Conservation (phyloP, 495 filamentous ascomycete species). For the Sordaria brevicollis region DNA sequence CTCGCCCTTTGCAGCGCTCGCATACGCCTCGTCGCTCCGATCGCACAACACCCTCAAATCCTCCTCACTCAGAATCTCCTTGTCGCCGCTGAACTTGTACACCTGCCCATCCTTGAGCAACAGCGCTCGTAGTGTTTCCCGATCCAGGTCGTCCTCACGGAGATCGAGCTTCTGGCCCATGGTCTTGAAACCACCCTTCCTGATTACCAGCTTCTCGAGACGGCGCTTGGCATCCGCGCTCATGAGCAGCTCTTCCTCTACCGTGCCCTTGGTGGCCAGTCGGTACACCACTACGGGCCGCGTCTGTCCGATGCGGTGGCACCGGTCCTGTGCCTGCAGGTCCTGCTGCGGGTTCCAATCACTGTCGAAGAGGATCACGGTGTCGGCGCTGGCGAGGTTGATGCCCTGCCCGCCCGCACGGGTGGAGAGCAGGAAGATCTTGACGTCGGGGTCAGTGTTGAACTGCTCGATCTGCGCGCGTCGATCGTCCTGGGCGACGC, state of each 20-base stretch:
- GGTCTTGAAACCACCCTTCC: constrained; percentile 67
- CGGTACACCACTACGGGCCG: constrained; percentile 90
- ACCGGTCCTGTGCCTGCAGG: constrained; percentile 89
- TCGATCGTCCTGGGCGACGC: constrained; percentile 72
- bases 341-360: constrained; percentile 99
- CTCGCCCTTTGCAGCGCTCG: constrained; percentile 61
- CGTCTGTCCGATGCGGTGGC: constrained; percentile 89
- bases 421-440: constrained; percentile 80
- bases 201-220: constrained; percentile 88
- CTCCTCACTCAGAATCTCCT: constrained; percentile 59
- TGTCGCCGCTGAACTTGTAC: constrained; percentile 43
- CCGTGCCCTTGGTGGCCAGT: constrained; percentile 83
- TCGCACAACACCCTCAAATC: constrained; percentile 77
- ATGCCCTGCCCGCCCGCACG: constrained; percentile 92
- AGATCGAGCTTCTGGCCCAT: constrained; percentile 49
- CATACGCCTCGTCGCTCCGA: constrained; percentile 77
- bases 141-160: constrained; percentile 36
- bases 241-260: constrained; percentile 80
- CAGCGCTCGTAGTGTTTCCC: constrained; percentile 49
- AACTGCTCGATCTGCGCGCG: constrained; percentile 75
- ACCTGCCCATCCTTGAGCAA: constrained; percentile 56
- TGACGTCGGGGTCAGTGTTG: constrained; percentile 59
- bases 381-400: constrained; percentile 94
- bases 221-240: constrained; percentile 90
- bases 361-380: constrained; percentile 89